These are phyloP conservation scores for Entamoeba invadens DNA, from an alignment of 208 protist species.

Conservation along the genomic window DNA sequence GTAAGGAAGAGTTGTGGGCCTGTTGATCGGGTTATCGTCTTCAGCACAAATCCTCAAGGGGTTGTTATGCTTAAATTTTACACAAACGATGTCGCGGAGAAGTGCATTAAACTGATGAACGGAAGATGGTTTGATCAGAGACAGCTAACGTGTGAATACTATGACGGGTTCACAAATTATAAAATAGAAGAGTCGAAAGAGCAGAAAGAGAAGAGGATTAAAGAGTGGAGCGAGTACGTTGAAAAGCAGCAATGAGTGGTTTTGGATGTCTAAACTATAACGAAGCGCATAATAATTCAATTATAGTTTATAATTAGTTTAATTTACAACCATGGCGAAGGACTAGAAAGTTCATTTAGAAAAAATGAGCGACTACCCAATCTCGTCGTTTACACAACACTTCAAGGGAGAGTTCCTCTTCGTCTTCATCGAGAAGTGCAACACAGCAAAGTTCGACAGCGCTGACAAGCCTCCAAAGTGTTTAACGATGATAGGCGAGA, in stretches of 20 bases:
- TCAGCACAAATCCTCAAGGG: background rate
- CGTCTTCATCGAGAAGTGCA: background rate
- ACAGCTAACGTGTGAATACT: background rate
- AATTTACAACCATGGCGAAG: too few species aligned
- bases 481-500: background rate
- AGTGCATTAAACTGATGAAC: background rate
- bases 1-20: background rate
- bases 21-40: background rate
- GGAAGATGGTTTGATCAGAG: background rate
- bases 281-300: too few species aligned
- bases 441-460: background rate
- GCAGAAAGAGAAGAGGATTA: background rate
- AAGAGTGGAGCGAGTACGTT: background rate
- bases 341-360: too few species aligned
- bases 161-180: background rate
- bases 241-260: too few species aligned
- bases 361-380: background rate
- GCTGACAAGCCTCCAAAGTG: background rate
- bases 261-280: too few species aligned
- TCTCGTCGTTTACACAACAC: background rate
- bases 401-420: background rate
- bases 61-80: background rate
- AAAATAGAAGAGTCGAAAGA: background rate
- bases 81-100: background rate
- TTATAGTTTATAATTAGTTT: too few species aligned